Base-by-base conservation (phyloP, 768 basidiomycete genomes). In the Leucosporidium yakuticum region DNA sequence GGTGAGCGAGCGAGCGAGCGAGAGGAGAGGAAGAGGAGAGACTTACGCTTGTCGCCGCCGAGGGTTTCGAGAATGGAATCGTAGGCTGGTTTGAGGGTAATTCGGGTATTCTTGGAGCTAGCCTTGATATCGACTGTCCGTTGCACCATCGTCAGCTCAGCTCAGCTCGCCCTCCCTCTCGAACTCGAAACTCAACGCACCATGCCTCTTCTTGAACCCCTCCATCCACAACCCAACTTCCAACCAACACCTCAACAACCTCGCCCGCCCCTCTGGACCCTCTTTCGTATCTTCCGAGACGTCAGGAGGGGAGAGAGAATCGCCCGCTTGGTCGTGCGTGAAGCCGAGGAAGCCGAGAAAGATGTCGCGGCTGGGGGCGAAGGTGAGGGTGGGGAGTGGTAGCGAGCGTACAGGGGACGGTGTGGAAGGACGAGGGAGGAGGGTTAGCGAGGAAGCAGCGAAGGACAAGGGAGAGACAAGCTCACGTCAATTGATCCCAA, bases 321-420 rank as follows among this genome's bases (percentile, higher is more conserved):
- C 3, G 4, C 12, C 39, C 2, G 27, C 53, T 1, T 1, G 0
- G 15, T 4, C 1, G 29, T 53, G 44, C 0, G 0, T 12, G 67
- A 57, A 68, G 21, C 71, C 71, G 62, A 72, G 67, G 7, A 34
- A 39, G 29, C 55, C 68, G 59, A 72, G 2, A 34, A 72, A 60
- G 19, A 69, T 31, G 50, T 65, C 67, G 27, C 32, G 20, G 2
- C 70, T 71, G 58, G 4, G 23, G 21, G 20, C 6, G 54, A 1
- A 14, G 20, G n/a, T 21, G n/a, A 25, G 57, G 66, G 19, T 1
- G 2, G 1, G 2, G 47, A 9, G 29, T 20, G 17, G 29, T 4
- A 4, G 49, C 11, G 39, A 44, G 39, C 11, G 39, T 2, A 44
- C 3, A 15, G 39, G 17, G 39, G 14, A 7, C 3, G 14, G 39